Evolutionary conservation across 2,329 filamentous ascomycete genomes (phyloP).

Genomic region (Alternaria novae-zelandiae): DNA sequence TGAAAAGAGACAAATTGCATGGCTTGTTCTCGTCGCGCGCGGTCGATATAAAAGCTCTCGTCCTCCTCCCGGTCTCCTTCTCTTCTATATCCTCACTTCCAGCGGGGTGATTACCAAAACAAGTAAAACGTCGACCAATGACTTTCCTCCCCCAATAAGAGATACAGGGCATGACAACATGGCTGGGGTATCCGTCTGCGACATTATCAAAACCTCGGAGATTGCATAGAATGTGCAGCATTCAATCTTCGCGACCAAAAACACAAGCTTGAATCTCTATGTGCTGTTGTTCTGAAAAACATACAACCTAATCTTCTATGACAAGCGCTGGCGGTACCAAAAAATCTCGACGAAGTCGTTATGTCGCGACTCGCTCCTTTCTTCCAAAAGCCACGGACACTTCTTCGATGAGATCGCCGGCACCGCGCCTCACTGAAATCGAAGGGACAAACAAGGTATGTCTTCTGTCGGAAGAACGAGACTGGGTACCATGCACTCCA

Average conservation of each 20-base stretch:
- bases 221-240: background rate
- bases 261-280: background rate
- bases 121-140: accelerated
- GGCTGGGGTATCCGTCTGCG: no score
- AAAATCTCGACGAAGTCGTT: accelerated
- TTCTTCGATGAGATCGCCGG: background rate
- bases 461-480: background rate
- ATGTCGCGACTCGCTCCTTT: background rate
- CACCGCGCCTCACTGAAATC: no score
- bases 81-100: background rate
- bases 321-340: background rate
- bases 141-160: no score
- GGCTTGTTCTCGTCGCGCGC: no score
- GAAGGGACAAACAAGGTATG: no score
- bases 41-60: background rate
- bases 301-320: background rate
- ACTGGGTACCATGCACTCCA: no score
- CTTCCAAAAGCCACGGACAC: accelerated
- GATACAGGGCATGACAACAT: no score
- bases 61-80: background rate
- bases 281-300: background rate
- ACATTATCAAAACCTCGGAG: no score
- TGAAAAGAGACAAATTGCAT: no score
- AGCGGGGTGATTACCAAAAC: background rate
- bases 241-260: background rate